A percentile compares a stretch with the other conserved stretches of the same genome.
These are phyloP conservation scores for Panellus pusillus DNA, from an alignment of 768 basidiomycete genomes.

Conservation along the genomic window DNA sequence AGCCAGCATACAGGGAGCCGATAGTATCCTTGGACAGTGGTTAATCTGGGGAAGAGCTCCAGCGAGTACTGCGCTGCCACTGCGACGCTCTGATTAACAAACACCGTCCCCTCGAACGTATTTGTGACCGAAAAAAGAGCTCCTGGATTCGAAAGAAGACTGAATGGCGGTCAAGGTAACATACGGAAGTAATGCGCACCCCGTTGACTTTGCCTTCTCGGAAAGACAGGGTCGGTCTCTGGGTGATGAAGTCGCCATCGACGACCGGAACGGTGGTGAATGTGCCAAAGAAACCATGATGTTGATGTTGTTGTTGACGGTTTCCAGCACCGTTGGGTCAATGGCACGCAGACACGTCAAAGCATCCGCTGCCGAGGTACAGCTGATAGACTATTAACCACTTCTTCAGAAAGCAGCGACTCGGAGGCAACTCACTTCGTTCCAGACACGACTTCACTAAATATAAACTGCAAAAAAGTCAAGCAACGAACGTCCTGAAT, in stretches of 20 bases:
- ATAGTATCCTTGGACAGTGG: neutral
- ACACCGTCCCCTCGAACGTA: conserved; percentile 30
- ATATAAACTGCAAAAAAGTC: conserved; percentile 15
- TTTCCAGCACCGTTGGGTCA: conserved; percentile 22
- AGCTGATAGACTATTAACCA: conserved; percentile 16
- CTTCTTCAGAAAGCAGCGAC: neutral
- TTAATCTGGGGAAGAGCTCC: conserved; percentile 26
- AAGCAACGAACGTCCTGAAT: neutral
- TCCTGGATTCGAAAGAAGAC: conserved; percentile 8
- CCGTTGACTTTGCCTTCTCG: conserved; percentile 31
- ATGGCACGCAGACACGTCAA: conserved; percentile 23
- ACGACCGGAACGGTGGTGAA: conserved; percentile 34
- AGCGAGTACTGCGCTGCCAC: conserved; percentile 20
- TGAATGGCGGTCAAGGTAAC: neutral
- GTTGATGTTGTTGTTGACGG: conserved; percentile 28
- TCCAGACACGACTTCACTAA: conserved; percentile 21
- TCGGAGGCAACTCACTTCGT: conserved; percentile 14
- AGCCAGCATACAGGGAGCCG: conserved; percentile 16
- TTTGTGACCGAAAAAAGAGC: conserved; percentile 27
- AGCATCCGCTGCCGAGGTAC: conserved; percentile 16
- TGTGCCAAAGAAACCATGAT: conserved; percentile 29
- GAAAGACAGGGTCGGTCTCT: conserved; percentile 31
- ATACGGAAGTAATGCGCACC: conserved; percentile 20
- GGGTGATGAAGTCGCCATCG: conserved; percentile 34
- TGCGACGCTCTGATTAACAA: conserved; percentile 24